These are phyloP conservation scores for Leishmania amazonensis DNA, from an alignment of 208 protist genomes.

Conservation along the genomic window DNA sequence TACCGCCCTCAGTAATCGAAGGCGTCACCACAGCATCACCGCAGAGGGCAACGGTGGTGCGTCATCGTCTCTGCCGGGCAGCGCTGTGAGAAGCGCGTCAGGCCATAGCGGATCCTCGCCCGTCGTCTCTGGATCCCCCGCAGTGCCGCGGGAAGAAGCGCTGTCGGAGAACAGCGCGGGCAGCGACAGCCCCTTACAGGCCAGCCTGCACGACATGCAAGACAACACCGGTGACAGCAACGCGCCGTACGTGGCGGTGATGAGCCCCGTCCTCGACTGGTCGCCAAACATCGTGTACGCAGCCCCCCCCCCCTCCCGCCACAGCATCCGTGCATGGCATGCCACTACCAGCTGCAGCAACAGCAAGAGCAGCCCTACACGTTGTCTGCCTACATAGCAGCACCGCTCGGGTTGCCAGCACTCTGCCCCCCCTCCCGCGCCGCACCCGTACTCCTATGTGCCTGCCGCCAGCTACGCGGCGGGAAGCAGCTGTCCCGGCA, in stretches of 20 bases:
- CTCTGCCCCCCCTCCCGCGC: neutral
- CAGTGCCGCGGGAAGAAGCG: neutral
- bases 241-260: neutral
- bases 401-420: neutral
- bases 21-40: neutral
- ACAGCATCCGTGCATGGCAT: neutral
- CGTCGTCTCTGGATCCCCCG: neutral
- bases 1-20: neutral
- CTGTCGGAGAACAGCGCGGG: neutral
- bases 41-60: neutral
- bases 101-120: neutral
- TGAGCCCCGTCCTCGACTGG: neutral
- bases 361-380: conserved; percentile 8
- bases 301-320: neutral
- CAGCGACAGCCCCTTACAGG: neutral
- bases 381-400: neutral
- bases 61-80: neutral
- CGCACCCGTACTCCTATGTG: neutral
- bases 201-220: no score
- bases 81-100: neutral
- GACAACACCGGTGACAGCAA: neutral
- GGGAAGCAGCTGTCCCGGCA: neutral
- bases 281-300: neutral
- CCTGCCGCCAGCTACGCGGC: neutral
- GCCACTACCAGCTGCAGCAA: neutral